Base-by-base conservation (phyloP, 768 basidiomycete species). In the Lepiota venenata region DNA sequence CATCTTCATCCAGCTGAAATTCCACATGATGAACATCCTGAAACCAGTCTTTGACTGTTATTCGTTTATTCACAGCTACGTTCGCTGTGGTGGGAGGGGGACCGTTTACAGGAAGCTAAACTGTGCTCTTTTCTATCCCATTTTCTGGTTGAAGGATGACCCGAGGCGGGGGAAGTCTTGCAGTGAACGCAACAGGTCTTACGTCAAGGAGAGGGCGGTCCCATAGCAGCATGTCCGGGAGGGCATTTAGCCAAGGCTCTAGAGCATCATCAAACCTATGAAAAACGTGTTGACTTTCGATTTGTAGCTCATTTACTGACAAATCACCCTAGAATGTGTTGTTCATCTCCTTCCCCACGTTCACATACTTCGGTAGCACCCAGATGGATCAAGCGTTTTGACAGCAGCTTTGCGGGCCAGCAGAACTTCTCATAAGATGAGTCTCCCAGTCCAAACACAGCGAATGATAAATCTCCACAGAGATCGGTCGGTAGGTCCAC, bases 11-110 rank as follows among this genome's bases (percentile, higher is more conserved):
- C 14, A 91, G 81, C 12, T 82, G 73, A 44, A 98, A 78, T 64
- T 93, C 91, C 5, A 99, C 68, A 66, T 93, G 90, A 32, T 95
- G 80, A 9, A 97, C 96, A 58, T 98, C 95, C 72, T 98, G 97
- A 63, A 81, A 89, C 95, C 96, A 98, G 44, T 84, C 87, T 12
- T 74, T 66, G 0, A 82, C 72, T 0, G 95, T 98, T 20, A 90
- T 88, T 10, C 94, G 76, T 18, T 72, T 69, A 59, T 94, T 96
- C 52, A 63, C 70, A 16, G 68, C 74, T 20, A 96, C 72, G 0
- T 69, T 78, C 0, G 82, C 85, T 36, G 67, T 71, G 63, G 79
- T 71, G 53, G 81, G 85, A 7, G 62, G 63, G 15, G 62, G 25
- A 42, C 75, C 73, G 7, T 49, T 27, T 2, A 68, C 65, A 3